Conservation (phyloP, 2,329 filamentous ascomycete genomes). For the Pseudocercospora fuligena region DNA sequence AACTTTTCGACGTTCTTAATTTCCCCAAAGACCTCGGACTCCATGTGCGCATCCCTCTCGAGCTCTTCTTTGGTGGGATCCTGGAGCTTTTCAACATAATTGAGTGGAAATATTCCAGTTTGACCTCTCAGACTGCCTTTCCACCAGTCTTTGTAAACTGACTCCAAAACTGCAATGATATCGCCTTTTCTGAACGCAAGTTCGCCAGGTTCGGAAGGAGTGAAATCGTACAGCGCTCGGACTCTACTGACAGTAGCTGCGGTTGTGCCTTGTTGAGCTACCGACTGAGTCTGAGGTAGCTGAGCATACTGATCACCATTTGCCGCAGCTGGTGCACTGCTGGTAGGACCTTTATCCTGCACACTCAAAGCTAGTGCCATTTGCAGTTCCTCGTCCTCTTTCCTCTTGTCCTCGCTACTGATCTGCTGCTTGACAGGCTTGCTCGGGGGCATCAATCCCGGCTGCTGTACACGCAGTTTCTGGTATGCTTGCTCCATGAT, state of each 20-base stretch:
- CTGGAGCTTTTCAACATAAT: conserved; percentile 96
- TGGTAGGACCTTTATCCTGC: conserved; percentile 72
- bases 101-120: conserved; percentile 96
- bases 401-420: conserved; percentile 85
- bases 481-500: conserved; percentile 97
- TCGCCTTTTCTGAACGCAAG: conserved; percentile 96
- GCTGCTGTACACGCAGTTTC: conserved; percentile 77
- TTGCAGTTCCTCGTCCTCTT: conserved; percentile 96
- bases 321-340: conserved; percentile 10
- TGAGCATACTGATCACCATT: conserved; percentile 40
- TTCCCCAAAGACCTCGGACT: conserved; percentile 76
- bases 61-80: conserved; percentile 94
- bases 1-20: conserved; percentile 81
- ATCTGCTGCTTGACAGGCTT: conserved; percentile 93
- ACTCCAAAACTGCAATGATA: conserved; percentile 95
- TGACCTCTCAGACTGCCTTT: conserved; percentile 92
- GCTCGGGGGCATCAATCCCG: conserved; percentile 81
- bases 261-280: conserved; percentile 73
- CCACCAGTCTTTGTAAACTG: conserved; percentile 99
- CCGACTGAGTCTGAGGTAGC: conserved; percentile 46
- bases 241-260: conserved; percentile 96
- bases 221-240: conserved; percentile 91
- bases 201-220: conserved; percentile 90
- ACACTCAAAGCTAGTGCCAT: conserved; percentile 93
- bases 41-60: conserved; percentile 94